Conservation (phyloP, 2,329 filamentous ascomycete genomes). For the Penicillium janthinellum region DNA sequence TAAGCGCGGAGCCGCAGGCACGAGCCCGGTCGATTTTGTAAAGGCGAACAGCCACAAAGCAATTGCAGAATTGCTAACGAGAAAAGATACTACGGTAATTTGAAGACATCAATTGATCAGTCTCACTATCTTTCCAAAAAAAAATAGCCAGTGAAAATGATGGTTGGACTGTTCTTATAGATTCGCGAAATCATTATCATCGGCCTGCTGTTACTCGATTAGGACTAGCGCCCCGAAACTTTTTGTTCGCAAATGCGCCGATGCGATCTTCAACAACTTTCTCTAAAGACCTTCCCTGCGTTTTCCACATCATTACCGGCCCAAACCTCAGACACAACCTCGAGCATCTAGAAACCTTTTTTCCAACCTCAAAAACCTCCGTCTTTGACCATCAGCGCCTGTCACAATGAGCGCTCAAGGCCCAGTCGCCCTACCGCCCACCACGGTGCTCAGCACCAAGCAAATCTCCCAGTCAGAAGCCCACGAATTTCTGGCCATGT, state of each 20-base stretch:
- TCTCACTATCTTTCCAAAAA: background rate
- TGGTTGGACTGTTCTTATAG: background rate
- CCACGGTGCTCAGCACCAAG: slow-evolving; percentile 39
- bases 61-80: background rate
- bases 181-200: background rate
- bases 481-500: slow-evolving; percentile 46
- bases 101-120: too few relatives aligned
- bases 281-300: slow-evolving; percentile 4
- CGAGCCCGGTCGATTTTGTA: slow-evolving; percentile 27
- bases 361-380: background rate
- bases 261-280: slow-evolving; percentile 3
- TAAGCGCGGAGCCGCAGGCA: slow-evolving; percentile 37
- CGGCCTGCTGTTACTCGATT: slow-evolving; percentile 16
- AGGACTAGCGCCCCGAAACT: slow-evolving; percentile 28
- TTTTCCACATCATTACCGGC: slow-evolving; percentile 6
- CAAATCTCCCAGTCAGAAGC: slow-evolving; percentile 43
- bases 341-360: background rate
- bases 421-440: slow-evolving; percentile 42
- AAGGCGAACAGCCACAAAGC: background rate
- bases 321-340: background rate
- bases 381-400: slow-evolving; percentile 5
- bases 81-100: background rate
- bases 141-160: background rate
- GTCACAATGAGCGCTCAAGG: slow-evolving; percentile 40
- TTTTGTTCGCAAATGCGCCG: slow-evolving; percentile 25